phyloP scores from a whole-genome alignment of 2,329 filamentous ascomycete species.

The Cercospora zeae-maydis region DNA sequence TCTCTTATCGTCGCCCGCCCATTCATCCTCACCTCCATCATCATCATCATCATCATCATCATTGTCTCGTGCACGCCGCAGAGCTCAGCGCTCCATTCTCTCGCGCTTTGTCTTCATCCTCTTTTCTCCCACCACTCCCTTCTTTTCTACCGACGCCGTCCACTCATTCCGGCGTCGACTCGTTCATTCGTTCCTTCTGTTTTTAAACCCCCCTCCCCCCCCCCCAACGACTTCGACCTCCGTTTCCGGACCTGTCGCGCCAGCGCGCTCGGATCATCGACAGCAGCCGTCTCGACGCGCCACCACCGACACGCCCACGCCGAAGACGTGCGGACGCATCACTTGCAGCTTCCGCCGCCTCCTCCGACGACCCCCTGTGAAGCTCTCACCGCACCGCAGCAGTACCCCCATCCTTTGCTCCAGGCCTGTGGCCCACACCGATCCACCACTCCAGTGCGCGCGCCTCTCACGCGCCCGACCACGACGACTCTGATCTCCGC shows the following conservation, averaged over 20 bases:
- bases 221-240: neutral
- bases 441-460: neutral
- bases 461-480: constrained; percentile 12
- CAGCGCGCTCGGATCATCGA: constrained; percentile 1
- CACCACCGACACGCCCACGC: neutral
- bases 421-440: constrained; percentile 16
- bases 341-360: constrained; percentile 11
- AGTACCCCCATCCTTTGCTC: constrained; percentile 20
- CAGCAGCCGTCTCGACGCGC: constrained; percentile 1
- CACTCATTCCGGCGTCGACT: constrained; percentile 29
- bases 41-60: constrained; percentile 7
- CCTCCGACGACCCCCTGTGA: neutral
- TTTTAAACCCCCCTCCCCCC: constrained; percentile 9
- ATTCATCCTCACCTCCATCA: constrained; percentile 13
- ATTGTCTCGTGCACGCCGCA: constrained; percentile 13
- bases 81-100: neutral
- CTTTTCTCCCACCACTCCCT: constrained; percentile 26
- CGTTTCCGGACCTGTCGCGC: constrained; percentile 20
- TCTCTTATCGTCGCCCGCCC: constrained; percentile 2
- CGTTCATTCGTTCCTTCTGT: constrained; percentile 26
- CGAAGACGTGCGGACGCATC: neutral
- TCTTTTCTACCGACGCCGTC: constrained; percentile 13
- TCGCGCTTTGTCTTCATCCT: constrained; percentile 23
- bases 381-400: constrained; percentile 19
- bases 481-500: constrained; percentile 23